Percentiles rank a stretch among this genome's conserved stretches.
Evolutionary conservation across 2,329 filamentous ascomycete genomes (phyloP).

Genomic region (Cucurbitaria berberidis): DNA sequence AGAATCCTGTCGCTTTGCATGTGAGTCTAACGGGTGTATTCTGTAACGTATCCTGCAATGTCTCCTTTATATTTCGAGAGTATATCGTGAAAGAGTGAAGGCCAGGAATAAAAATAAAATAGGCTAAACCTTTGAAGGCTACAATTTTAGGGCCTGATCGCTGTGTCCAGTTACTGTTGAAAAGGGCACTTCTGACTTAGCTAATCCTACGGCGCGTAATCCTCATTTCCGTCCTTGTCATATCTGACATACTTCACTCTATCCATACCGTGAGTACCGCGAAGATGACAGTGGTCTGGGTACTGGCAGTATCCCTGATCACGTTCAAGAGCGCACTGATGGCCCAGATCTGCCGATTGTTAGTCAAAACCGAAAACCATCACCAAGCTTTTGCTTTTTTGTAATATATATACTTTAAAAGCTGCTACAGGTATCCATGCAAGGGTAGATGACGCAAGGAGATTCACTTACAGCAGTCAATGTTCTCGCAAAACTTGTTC

Average conservation of each 20-base stretch:
- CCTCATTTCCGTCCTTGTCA: constrained; percentile 30
- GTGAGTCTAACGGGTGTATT: too few relatives aligned
- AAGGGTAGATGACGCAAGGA: not conserved
- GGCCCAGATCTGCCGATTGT: constrained; percentile 43
- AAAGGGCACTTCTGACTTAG: not conserved
- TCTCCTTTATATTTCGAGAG: too few relatives aligned
- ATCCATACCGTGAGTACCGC: constrained; percentile 50
- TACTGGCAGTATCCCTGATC: constrained; percentile 48
- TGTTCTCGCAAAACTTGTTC: constrained; percentile 47
- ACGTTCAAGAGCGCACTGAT: constrained; percentile 47
- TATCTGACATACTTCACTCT: constrained; percentile 37
- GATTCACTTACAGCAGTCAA: constrained; percentile 50
- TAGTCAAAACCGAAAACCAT: not conserved
- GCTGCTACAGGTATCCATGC: not conserved
- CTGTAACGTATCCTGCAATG: too few relatives aligned
- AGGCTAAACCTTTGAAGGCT: too few relatives aligned
- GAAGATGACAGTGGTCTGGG: constrained; percentile 47
- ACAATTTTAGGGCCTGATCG: too few relatives aligned
- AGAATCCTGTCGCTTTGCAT: too few relatives aligned
- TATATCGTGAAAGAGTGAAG: too few relatives aligned
- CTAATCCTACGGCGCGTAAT: constrained; percentile 16
- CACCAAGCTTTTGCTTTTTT: not conserved
- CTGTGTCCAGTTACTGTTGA: not conserved
- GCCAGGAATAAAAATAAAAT: too few relatives aligned
- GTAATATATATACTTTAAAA: too few relatives aligned